A percentile compares a stretch with the other conserved stretches of the same genome.
phyloP scores from a whole-genome alignment of 352 stramenopile species.

The Phytophthora idaei region DNA sequence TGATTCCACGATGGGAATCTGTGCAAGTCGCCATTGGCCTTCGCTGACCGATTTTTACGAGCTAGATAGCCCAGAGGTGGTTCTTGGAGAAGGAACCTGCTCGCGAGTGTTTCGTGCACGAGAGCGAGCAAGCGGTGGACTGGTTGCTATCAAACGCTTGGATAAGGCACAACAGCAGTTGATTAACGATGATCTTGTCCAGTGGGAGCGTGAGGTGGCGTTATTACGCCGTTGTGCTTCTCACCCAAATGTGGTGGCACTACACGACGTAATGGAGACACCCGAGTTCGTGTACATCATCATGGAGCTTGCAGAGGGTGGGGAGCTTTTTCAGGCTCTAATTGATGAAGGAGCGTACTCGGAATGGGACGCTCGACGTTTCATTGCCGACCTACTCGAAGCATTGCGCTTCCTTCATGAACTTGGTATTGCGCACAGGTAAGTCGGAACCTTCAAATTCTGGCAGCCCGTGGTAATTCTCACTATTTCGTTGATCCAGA shows the following conservation, averaged over 20 bases:
- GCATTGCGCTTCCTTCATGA: slow-evolving; percentile 74
- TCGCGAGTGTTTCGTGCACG: slow-evolving; percentile 56
- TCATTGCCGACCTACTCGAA: slow-evolving; percentile 54
- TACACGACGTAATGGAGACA: slow-evolving; percentile 60
- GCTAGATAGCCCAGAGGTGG: slow-evolving; percentile 42
- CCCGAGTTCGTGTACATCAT: slow-evolving; percentile 58
- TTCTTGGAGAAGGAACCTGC: slow-evolving; percentile 56
- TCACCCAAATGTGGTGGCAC: slow-evolving; percentile 64
- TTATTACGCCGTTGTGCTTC: slow-evolving; percentile 52
- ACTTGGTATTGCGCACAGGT: slow-evolving; percentile 74
- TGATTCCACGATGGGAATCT: slow-evolving; percentile 44
- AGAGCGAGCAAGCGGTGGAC: slow-evolving; percentile 35
- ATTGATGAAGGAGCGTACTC: slow-evolving; percentile 79
- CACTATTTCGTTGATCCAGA: slow-evolving; percentile 33
- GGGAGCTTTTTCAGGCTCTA: slow-evolving; percentile 75
- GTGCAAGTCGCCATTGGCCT: slow-evolving; percentile 40
- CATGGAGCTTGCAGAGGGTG: slow-evolving; percentile 61
- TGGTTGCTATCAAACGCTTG: slow-evolving; percentile 71
- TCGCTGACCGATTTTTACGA: slow-evolving; percentile 47
- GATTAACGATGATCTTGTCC: slow-evolving; percentile 13
- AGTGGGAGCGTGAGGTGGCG: slow-evolving; percentile 59
- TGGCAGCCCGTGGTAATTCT: not conserved
- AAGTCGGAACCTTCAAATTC: not conserved
- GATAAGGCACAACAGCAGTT: slow-evolving; percentile 38
- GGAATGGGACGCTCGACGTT: slow-evolving; percentile 66